Percentiles rank a stretch among this genome's conserved stretches.
phyloP scores from a whole-genome alignment of 2,329 filamentous ascomycete genomes.

The Plenodomus tracheiphilus region DNA sequence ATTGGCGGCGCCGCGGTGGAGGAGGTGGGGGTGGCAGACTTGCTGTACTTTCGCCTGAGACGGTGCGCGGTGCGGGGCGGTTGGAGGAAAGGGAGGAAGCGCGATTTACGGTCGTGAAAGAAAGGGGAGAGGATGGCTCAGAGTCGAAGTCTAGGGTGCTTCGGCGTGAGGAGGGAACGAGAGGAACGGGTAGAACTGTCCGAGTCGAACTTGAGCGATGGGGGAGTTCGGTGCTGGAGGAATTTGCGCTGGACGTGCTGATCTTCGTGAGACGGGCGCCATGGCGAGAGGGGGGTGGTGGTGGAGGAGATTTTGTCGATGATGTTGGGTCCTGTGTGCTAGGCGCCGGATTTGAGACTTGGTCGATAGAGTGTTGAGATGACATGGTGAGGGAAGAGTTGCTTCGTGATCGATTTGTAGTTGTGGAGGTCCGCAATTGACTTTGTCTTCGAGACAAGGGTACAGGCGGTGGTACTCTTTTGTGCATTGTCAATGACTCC shows the following conservation, averaged over 20 bases:
- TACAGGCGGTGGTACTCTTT: slow-evolving; percentile 40
- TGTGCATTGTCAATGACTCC: slow-evolving; percentile 28
- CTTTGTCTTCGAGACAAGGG: slow-evolving; percentile 42
- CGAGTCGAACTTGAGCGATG: slow-evolving; percentile 22
- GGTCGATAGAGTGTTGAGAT: slow-evolving; percentile 40
- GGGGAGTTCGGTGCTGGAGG: slow-evolving; percentile 36
- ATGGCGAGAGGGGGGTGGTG: slow-evolving; percentile 39
- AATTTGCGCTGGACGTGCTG: slow-evolving; percentile 30
- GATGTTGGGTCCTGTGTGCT: slow-evolving; percentile 19
- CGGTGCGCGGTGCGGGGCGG: slow-evolving; percentile 26
- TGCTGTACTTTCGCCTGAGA: slow-evolving; percentile 30
- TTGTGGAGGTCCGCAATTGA: slow-evolving; percentile 37
- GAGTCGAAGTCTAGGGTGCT: slow-evolving; percentile 25
- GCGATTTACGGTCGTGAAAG: slow-evolving; percentile 24
- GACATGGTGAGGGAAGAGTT: slow-evolving; percentile 42
- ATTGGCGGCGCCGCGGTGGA: slow-evolving; percentile 39
- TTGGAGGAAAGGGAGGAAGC: slow-evolving; percentile 33
- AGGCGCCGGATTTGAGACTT: slow-evolving; percentile 19
- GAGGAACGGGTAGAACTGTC: slow-evolving; percentile 24
- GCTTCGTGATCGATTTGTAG: slow-evolving; percentile 36
- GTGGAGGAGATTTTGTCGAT: slow-evolving; percentile 34
- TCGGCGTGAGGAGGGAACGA: slow-evolving; percentile 25
- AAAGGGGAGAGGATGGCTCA: slow-evolving; percentile 23
- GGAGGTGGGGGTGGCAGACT: slow-evolving; percentile 36
- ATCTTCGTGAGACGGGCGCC: slow-evolving; percentile 30